Base-by-base conservation (phyloP, 768 basidiomycete genomes). In the Auriscalpium orientale region DNA sequence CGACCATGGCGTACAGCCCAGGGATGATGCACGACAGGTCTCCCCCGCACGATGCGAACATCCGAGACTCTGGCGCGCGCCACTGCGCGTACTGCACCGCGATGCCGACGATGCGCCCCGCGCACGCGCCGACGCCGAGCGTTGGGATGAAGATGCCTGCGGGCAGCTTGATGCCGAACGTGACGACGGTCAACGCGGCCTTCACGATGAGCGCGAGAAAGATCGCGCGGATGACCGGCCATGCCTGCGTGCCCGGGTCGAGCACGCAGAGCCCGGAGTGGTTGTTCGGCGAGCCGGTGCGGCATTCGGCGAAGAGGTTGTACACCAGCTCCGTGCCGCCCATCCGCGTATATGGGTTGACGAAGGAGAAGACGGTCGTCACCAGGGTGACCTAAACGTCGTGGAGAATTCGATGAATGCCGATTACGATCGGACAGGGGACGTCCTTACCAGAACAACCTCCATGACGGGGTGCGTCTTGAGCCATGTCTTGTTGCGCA, bases 61-160 rank as follows among this genome's bases (percentile, higher is more conserved):
- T 66, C 1, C 72, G 54, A 43, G 76, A 74, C 28, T 79, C 57
- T 0, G 91, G 89, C 64, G 87, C 68, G 43, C 73, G 75, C 63
- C 76, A 81, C 63, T 89, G 87, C 52, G 87, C 62, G 71, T 82
- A 87, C 66, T 95, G 91, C 70, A 98, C 79, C 7, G 73, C 65
- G 38, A 97, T 82, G 37, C 95, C 95, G 37, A 92, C 64, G 37
- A 98, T 81, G 21, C 95, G 80, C 2, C 97, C 97, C 33, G 89
- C 89, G 65, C 93, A 95, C 0, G 95, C 95, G 22, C 95, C 95
- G 11, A 95, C 95, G 13, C 89, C 93, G 8, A 99, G 81, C 0
- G 93, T 91, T 0, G 97, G 97, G 43, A 99, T 91, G 71, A 99
- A 99, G 62, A 98, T 97, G 4, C 97, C 95, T 13, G 94, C 93